Percentiles rank a stretch among this genome's conserved stretches.
Conservation (phyloP, 331 rosid species). For the Spiraea crenata region DNA sequence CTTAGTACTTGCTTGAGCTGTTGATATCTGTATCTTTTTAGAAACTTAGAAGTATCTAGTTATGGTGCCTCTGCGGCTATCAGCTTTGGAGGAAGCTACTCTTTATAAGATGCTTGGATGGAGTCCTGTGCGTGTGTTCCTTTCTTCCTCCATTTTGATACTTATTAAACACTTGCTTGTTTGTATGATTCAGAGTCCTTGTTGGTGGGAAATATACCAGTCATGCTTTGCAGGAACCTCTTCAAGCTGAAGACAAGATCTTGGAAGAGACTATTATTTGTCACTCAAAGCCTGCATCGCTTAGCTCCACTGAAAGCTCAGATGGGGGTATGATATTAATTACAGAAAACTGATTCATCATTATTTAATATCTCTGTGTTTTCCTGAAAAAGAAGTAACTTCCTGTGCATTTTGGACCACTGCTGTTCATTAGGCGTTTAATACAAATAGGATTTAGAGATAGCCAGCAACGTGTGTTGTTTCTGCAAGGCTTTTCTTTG, state of each 20-base stretch:
- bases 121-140: not conserved
- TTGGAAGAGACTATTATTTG: constrained; percentile 67
- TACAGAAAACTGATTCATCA: not conserved
- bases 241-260: constrained; percentile 58
- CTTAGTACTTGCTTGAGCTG: not conserved
- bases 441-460: not conserved
- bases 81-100: not conserved
- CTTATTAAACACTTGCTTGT: constrained; percentile 25
- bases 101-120: not conserved
- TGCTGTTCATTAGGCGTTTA: not conserved
- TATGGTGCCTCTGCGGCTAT: not conserved
- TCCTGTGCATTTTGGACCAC: not conserved
- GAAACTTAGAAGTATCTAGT: not conserved
- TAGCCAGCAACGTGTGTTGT: not conserved
- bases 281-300: constrained; percentile 89
- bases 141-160: constrained; percentile 1
- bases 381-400: not conserved
- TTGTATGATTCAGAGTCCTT: constrained; percentile 49
- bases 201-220: constrained; percentile 44
- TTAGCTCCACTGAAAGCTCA: constrained; percentile 91
- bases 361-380: not conserved
- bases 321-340: constrained; percentile 63
- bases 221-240: constrained; percentile 35
- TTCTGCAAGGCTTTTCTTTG: constrained; percentile 1
- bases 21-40: not conserved